Evolutionary conservation across 2,329 filamentous ascomycete species (phyloP).

Genomic region (Dactylellina parvicollis): DNA sequence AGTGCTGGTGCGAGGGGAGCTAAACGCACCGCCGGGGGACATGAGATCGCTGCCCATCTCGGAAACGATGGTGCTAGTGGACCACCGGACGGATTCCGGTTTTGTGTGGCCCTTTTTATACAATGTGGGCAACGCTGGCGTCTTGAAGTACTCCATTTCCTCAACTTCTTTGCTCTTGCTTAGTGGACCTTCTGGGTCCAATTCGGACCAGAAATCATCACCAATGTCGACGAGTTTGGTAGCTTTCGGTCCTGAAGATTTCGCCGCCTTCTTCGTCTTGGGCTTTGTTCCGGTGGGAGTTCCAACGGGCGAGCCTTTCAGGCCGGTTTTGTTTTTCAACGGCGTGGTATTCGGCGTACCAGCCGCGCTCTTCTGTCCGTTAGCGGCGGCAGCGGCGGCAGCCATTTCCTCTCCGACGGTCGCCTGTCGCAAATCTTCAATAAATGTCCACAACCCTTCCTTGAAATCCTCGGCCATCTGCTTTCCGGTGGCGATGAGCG

Average conservation of each 20-base stretch:
- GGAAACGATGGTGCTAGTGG: conserved; percentile 64
- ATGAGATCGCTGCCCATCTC: conserved; percentile 62
- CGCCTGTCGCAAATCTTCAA: conserved; percentile 93
- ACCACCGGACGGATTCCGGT: conserved; percentile 61
- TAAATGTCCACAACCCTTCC: conserved; percentile 89
- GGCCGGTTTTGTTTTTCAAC: conserved; percentile 59
- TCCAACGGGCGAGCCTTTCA: conserved; percentile 55
- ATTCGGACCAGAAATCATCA: conserved; percentile 66
- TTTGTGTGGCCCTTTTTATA: conserved; percentile 58
- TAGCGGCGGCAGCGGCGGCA: conserved; percentile 76
- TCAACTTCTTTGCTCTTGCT: conserved; percentile 46
- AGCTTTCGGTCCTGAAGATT: conserved; percentile 61
- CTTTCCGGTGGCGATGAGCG: conserved; percentile 70
- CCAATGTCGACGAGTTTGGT: conserved; percentile 62
- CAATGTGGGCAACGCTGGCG: conserved; percentile 26
- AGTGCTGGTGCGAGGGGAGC: conserved; percentile 67
- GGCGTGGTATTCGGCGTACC: conserved; percentile 46
- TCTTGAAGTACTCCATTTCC: conserved; percentile 43
- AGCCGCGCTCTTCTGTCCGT: conserved; percentile 62
- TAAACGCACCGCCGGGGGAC: conserved; percentile 58
- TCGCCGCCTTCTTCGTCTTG: conserved; percentile 58
- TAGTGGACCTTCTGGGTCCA: conserved; percentile 64
- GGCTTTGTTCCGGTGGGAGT: conserved; percentile 51
- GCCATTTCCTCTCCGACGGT: conserved; percentile 90
- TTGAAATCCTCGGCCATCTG: conserved; percentile 90